Evolutionary conservation across 306 rosid genomes (phyloP).

Genomic region (Quercus rubra): DNA sequence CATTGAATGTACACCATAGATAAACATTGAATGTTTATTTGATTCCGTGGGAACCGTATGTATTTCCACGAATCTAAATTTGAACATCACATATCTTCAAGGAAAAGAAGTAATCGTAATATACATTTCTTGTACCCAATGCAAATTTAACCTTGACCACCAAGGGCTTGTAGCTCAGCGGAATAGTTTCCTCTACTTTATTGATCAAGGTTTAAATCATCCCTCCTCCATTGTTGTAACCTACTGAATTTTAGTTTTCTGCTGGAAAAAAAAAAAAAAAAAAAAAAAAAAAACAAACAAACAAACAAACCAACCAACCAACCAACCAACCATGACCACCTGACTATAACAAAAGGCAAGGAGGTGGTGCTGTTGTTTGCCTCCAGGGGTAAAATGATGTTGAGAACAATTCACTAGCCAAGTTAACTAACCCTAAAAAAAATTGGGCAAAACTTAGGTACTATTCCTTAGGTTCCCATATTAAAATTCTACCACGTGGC

Average conservation of each 20-base stretch:
- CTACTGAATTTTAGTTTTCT: too few relatives aligned
- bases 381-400: neutral
- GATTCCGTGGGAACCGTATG: neutral
- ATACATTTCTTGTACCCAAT: neutral
- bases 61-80: neutral
- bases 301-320: too few relatives aligned
- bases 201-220: too few relatives aligned
- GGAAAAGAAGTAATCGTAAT: neutral
- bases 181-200: too few relatives aligned
- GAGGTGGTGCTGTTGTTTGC: neutral
- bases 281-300: too few relatives aligned
- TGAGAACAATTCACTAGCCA: neutral
- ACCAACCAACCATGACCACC: too few relatives aligned
- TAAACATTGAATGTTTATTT: neutral
- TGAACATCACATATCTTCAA: neutral
- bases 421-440: neutral
- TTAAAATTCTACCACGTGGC: too few relatives aligned
- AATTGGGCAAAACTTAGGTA: too few relatives aligned
- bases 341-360: neutral
- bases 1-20: neutral
- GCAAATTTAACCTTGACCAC: neutral
- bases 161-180: too few relatives aligned
- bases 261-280: too few relatives aligned
- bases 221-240: too few relatives aligned
- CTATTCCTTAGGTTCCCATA: rapidly evolving